A percentile compares a stretch with the other conserved stretches of the same genome.
phyloP scores from a whole-genome alignment of 106 monocot species.

The Ottelia alismoides region DNA sequence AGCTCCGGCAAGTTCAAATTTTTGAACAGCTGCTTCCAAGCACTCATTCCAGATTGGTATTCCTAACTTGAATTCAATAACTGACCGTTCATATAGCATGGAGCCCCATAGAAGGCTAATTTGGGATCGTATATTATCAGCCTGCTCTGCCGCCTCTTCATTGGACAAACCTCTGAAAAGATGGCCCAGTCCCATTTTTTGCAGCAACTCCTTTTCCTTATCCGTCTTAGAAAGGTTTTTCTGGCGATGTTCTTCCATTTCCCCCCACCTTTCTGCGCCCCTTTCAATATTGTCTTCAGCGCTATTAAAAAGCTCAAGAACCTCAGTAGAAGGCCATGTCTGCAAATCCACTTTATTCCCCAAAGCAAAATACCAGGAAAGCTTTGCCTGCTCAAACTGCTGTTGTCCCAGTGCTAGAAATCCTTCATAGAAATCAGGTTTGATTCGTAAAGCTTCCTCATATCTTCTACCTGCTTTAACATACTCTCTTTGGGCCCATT shows the following conservation, averaged over 20 bases:
- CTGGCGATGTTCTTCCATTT: constrained; percentile 37
- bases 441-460: constrained; percentile 57
- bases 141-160: constrained; percentile 60
- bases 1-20: constrained; percentile 67
- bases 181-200: constrained; percentile 46
- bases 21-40: constrained; percentile 62
- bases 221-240: constrained; percentile 35
- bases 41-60: constrained; percentile 66
- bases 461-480: constrained; percentile 53
- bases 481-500: constrained; percentile 58
- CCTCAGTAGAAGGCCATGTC: constrained; percentile 31
- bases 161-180: too few species aligned
- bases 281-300: constrained; percentile 83
- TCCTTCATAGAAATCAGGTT: constrained; percentile 70
- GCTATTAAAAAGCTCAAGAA: constrained; percentile 46
- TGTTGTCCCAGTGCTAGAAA: constrained; percentile 57
- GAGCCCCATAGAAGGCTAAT: constrained; percentile 71
- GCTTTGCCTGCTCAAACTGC: constrained; percentile 80
- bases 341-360: constrained; percentile 40
- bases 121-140: constrained; percentile 56
- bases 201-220: constrained; percentile 40
- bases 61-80: constrained; percentile 67
- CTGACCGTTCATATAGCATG: constrained; percentile 76
- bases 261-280: constrained; percentile 71
- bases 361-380: constrained; percentile 59